Percentiles rank a stretch among this genome's conserved stretches.
These are phyloP conservation scores for Periconia macrospinosa DNA, from an alignment of 2,329 filamentous ascomycete species.

Conservation along the genomic window DNA sequence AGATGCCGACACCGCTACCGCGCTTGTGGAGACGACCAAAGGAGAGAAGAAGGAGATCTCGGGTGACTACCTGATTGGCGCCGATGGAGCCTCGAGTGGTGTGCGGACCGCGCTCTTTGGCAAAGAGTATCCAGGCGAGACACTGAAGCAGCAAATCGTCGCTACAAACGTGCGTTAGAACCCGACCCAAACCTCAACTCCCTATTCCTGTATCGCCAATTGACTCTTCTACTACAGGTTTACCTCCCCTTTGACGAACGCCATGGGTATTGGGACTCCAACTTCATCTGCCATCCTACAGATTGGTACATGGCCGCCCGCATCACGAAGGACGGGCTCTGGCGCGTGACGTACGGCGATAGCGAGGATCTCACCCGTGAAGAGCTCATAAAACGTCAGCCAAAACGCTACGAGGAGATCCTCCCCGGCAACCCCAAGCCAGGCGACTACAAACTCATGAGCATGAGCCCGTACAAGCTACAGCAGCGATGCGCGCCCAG, in stretches of 20 bases:
- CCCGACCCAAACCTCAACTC: no score
- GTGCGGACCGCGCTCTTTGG: conserved; percentile 37
- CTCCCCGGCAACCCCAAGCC: conserved; percentile 63
- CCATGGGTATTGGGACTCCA: conserved; percentile 58
- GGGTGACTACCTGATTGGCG: conserved; percentile 38
- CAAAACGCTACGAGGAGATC: conserved; percentile 59
- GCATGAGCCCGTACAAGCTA: conserved; percentile 62
- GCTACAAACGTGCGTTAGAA: conserved; percentile 59
- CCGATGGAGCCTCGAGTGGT: conserved; percentile 38
- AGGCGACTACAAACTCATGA: conserved; percentile 58
- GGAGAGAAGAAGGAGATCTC: conserved; percentile 27
- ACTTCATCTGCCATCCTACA: conserved; percentile 64
- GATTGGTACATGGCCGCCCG: conserved; percentile 66
- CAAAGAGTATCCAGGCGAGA: conserved; percentile 58
- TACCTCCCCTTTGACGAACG: conserved; percentile 62
- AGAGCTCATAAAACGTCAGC: conserved; percentile 57
- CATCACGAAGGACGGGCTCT: conserved; percentile 62
- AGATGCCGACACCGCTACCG: conserved; percentile 31
- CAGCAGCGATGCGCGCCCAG: conserved; percentile 62
- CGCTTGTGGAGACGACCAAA: conserved; percentile 26
- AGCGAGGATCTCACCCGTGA: conserved; percentile 55
- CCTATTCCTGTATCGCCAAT: no score
- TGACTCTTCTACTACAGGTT: conserved; percentile 45
- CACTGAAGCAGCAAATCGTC: conserved; percentile 62
- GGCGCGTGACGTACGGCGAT: conserved; percentile 67